A percentile compares a stretch with the other conserved stretches of the same genome.
phyloP scores from a whole-genome alignment of 371 early-diverging fungal species.

The Nematocida sp. region DNA sequence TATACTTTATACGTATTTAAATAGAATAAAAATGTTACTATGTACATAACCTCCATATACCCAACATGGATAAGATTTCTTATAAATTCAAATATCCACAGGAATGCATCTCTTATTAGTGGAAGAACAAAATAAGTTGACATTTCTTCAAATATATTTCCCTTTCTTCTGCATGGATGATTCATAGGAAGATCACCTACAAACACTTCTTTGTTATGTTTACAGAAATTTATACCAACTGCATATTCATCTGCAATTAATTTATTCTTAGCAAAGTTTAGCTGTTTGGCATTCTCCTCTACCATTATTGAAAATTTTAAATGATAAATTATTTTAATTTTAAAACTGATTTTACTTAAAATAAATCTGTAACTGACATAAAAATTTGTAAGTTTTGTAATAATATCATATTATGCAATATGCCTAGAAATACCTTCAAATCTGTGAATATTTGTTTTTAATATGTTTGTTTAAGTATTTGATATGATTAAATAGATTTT shows the following conservation, averaged over 20 bases:
- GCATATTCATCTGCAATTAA: background rate
- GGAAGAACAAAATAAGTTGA: slow-evolving; percentile 1
- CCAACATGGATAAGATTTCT: slow-evolving; percentile 18
- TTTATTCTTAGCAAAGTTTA: background rate
- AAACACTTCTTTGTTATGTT: slow-evolving; percentile 6
- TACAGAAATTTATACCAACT: slow-evolving; percentile 1
- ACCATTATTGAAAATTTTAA: too few relatives aligned
- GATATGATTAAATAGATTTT: too few relatives aligned
- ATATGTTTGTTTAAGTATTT: too few relatives aligned
- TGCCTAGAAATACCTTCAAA: too few relatives aligned
- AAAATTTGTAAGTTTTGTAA: too few relatives aligned
- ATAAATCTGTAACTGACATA: too few relatives aligned
- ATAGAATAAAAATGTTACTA: background rate
- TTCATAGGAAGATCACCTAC: background rate
- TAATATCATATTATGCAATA: too few relatives aligned
- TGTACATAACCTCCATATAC: background rate
- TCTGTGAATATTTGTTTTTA: too few relatives aligned
- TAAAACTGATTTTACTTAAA: too few relatives aligned
- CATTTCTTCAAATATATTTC: slow-evolving; percentile 15
- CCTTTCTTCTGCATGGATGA: background rate
- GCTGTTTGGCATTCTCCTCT: background rate
- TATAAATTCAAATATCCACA: slow-evolving; percentile 20
- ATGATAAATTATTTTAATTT: too few relatives aligned
- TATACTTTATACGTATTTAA: background rate
- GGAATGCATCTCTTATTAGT: slow-evolving; percentile 10